Conservation (phyloP, 192 early-diverging fungal species). For the Phycomyces blakesleeanus region DNA sequence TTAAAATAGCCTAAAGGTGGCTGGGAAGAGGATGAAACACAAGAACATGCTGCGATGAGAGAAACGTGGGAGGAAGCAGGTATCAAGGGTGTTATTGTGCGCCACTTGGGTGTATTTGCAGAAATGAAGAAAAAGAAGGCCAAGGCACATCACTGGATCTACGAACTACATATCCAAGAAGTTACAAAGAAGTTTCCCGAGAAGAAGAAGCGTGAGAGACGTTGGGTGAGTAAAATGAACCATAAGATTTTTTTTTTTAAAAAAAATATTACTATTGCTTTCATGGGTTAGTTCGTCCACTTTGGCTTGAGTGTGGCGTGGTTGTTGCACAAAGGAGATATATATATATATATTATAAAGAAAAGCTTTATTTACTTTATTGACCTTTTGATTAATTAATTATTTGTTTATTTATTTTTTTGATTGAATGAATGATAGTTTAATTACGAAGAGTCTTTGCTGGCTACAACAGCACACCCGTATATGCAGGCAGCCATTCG, state of each 20-base stretch:
- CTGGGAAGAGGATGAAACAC: slow-evolving; percentile 59
- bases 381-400: no score
- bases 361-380: no score
- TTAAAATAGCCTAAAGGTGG: slow-evolving; percentile 61
- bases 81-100: slow-evolving; percentile 43
- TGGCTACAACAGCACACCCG: slow-evolving; percentile 16
- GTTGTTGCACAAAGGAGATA: not conserved
- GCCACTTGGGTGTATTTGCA: slow-evolving; percentile 44
- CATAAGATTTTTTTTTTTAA: no score
- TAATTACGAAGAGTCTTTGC: slow-evolving; percentile 28
- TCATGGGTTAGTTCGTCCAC: no score
- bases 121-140: slow-evolving; percentile 36
- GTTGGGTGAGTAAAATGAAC: slow-evolving; percentile 33
- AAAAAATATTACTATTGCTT: no score
- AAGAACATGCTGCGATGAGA: slow-evolving; percentile 47
- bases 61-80: slow-evolving; percentile 66
- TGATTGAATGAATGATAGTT: slow-evolving; percentile 15
- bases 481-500: slow-evolving; percentile 30
- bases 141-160: slow-evolving; percentile 41
- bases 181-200: slow-evolving; percentile 53
- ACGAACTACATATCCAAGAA: slow-evolving; percentile 52
- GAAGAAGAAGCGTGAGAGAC: slow-evolving; percentile 34
- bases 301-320: not conserved
- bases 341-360: no score
- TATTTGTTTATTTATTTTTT: no score